A percentile compares a stretch with the other conserved stretches of the same genome.
phyloP scores from a whole-genome alignment of 2,329 filamentous ascomycete species.

The Fusarium temperatum region DNA sequence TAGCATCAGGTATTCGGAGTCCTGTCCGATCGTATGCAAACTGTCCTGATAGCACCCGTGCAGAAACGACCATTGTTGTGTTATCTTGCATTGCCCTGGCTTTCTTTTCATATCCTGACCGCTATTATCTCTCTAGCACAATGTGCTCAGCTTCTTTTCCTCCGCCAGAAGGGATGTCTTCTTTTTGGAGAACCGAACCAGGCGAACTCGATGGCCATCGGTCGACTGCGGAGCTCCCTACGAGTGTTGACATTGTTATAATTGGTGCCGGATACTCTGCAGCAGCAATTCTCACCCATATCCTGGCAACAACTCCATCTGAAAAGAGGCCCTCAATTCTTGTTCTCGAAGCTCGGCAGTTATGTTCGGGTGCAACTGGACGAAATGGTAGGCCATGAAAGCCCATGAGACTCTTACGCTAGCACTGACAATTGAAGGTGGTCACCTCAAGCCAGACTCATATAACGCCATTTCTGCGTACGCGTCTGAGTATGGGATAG shows the following conservation, averaged over 20 bases:
- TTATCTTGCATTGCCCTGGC: neutral
- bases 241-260: fast-evolving
- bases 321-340: neutral
- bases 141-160: neutral
- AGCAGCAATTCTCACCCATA: neutral
- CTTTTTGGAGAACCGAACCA: neutral
- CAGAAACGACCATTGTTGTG: fast-evolving
- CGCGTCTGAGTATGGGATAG: neutral
- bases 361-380: neutral
- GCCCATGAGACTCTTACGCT: fast-evolving
- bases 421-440: neutral
- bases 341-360: neutral
- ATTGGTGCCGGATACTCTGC: neutral
- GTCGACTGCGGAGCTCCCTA: neutral
- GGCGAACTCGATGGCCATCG: fast-evolving
- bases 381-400: neutral
- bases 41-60: fast-evolving
- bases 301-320: neutral
- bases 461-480: neutral
- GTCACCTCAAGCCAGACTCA: neutral
- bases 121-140: fast-evolving
- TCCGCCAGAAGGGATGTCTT: fast-evolving
- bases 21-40: fast-evolving
- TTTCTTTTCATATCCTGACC: fast-evolving
- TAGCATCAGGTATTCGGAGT: neutral